phyloP scores from a whole-genome alignment of 2,329 filamentous ascomycete species.

The Helotiales sp. region DNA sequence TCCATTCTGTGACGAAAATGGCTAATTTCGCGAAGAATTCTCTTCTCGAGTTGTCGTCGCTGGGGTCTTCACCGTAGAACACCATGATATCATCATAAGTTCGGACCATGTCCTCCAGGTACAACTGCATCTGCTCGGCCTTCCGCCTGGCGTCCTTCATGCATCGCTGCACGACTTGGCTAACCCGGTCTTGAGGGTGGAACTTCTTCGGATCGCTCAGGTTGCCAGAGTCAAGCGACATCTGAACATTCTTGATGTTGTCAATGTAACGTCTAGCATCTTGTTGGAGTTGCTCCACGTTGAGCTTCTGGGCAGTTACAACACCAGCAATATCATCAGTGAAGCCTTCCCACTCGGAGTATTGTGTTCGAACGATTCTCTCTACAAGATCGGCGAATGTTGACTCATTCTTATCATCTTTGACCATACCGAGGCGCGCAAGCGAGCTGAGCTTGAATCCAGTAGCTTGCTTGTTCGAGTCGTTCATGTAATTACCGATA shows the following conservation, averaged over 20 bases:
- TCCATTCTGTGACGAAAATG: slow-evolving; percentile 89
- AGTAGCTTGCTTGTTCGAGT: slow-evolving; percentile 95
- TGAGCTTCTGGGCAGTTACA: slow-evolving; percentile 80
- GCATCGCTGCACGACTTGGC: slow-evolving; percentile 82
- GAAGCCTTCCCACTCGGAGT: slow-evolving; percentile 92
- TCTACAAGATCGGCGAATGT: slow-evolving; percentile 95
- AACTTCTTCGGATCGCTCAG: slow-evolving; percentile 96
- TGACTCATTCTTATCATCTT: slow-evolving; percentile 98
- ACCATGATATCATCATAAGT: slow-evolving; percentile 94
- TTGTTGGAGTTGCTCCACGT: slow-evolving; percentile 84
- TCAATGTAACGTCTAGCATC: slow-evolving; percentile 93
- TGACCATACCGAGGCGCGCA: slow-evolving; percentile 91
- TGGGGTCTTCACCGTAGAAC: slow-evolving; percentile 92
- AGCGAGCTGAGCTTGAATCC: slow-evolving; percentile 98
- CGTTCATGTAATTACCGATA: slow-evolving; percentile 99
- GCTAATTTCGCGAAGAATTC: slow-evolving; percentile 97
- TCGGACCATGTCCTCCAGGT: slow-evolving; percentile 88
- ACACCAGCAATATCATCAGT: slow-evolving; percentile 81
- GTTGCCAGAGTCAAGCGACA: slow-evolving; percentile 88
- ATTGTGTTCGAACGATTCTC: slow-evolving; percentile 93
- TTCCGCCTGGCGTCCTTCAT: slow-evolving; percentile 98
- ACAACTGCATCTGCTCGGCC: slow-evolving; percentile 92
- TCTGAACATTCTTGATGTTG: slow-evolving; percentile 92
- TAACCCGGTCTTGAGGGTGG: slow-evolving; percentile 94
- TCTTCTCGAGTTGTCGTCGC: slow-evolving; percentile 87